Base-by-base conservation (phyloP, 2,329 filamentous ascomycete genomes). In the Aspergillus neoniger region DNA sequence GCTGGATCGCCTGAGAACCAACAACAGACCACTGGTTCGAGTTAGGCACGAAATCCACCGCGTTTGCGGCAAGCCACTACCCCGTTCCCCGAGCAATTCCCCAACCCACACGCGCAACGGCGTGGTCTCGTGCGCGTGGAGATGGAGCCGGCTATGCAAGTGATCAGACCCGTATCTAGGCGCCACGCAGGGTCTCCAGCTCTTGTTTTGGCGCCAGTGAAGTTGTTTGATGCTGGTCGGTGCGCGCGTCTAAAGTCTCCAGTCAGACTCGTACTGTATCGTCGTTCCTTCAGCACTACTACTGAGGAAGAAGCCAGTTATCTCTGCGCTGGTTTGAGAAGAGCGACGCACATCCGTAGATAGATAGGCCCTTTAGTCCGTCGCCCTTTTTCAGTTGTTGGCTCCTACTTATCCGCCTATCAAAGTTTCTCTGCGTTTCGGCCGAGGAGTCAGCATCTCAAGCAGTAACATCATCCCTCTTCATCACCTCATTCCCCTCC, bases 81-180 rank as follows among this genome's bases (percentile, higher is more conserved):
- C 65, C 54, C 56, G 59, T 69, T 65, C 66, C 67, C 67, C 65
- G 62, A 69, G 51, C 59, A 61, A 65, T 63, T 36, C 61, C 62
- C 62, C 61, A 70, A 59, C 62, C 67, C 62, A 66, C 67, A 62
- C 58, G 49, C 62, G 60, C 59, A 70, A 70, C 65, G 66, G 66
- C 57, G 66, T 67, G 61, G 58, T 59, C 63, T 69, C 63, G 65
- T 64, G 67, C 63, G 47, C 63, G 65, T 60, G 67, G 65, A 63
- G 64, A 68, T 68, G 67, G 69, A 70, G 65, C 67, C 72, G 72
- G 70, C 60, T 74, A 73, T 75, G 73, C 72, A 75, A 66, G 74
- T 70, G 67, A 75, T 71, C 59, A 65, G 67, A 66, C 69, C 66
- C 65, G 67, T 68, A 60, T 64, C 62, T 62, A 62, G 59, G 59